Conservation (phyloP, 768 basidiomycete species). For the Lactifluus subvellereus region DNA sequence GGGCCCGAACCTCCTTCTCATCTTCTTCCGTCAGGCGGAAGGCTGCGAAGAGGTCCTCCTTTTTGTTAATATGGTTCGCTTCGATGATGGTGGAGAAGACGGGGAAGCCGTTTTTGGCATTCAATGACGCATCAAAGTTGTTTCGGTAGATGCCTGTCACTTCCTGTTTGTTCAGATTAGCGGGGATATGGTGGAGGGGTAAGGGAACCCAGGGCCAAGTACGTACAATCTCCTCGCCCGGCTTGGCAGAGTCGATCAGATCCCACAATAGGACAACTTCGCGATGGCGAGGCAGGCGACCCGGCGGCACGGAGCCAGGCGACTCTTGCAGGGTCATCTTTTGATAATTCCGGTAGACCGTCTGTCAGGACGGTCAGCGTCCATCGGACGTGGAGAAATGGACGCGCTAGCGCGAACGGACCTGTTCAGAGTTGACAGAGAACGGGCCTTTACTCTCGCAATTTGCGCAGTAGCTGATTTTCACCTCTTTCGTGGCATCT, state of each 20-base stretch:
- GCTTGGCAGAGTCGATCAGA: constrained; percentile 95
- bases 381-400: neutral
- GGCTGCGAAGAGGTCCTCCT: constrained; percentile 98
- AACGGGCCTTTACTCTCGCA: constrained; percentile 97
- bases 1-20: constrained; percentile 81
- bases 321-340: constrained; percentile 98
- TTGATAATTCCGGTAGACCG: constrained; percentile 97
- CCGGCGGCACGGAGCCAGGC: constrained; percentile 95
- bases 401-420: constrained; percentile 28
- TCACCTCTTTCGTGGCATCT: constrained; percentile 91
- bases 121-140: constrained; percentile 97
- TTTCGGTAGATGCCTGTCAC: constrained; percentile 97
- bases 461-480: constrained; percentile 88
- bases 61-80: constrained; percentile 98
- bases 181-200: neutral
- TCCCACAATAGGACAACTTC: constrained; percentile 98
- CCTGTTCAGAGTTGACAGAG: constrained; percentile 93
- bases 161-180: constrained; percentile 51
- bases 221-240: constrained; percentile 93
- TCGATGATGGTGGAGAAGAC: constrained; percentile 98
- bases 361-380: constrained; percentile 41
- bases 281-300: constrained; percentile 92
- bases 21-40: constrained; percentile 97
- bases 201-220: neutral
- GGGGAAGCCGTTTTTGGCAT: constrained; percentile 98